Base-by-base conservation (phyloP, 306 rosid species). In the Morella rubra region DNA sequence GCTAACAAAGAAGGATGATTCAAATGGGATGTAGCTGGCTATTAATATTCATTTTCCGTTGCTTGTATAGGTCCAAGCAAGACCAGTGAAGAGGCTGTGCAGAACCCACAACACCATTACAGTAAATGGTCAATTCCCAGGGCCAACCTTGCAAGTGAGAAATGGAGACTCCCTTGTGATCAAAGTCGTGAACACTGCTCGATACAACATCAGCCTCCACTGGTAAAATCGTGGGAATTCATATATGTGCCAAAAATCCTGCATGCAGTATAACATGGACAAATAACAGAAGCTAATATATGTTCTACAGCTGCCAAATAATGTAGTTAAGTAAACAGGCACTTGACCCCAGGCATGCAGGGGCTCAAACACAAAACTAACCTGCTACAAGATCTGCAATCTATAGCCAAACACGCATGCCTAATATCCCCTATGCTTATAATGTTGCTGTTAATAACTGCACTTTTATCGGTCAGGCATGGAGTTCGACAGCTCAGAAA, bases 401-500 rank as follows among this genome's bases (percentile, higher is more conserved):
- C 69, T 64, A 64, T 5, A 14, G 6, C 47, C 65, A 24, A 24
- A 59, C 41, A 20, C 68, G 44, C 20, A 6, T 16, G 16, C 22
- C 44, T 64, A 40, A 76, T 72, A 16, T 77, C 70, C 72, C 62
- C 49, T 49, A 44, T 37, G 66, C 55, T 70, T 19, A 49, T 27
- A 51, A 78, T 44, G 27, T 64, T 55, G 65, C 37, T 40, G 52
- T 69, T 51, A 65, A 74, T 24, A 54, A 27, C 74, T 72, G 77
- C 84, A 37, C 32, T 64, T 4, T 14, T 46, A 24, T 79, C 45
- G 3, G 59, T 56, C 82, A 95, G 98, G 98, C 98, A 95, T 83
- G 98, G 98, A 45, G 8, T 95, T 15, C 85, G 85, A 80, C 93
- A 89, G 93, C 83, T 88, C 68, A 81, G 83, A 78, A 95, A 95